These are phyloP conservation scores for Thelonectria discophora DNA, from an alignment of 2,329 filamentous ascomycete species.

Conservation along the genomic window DNA sequence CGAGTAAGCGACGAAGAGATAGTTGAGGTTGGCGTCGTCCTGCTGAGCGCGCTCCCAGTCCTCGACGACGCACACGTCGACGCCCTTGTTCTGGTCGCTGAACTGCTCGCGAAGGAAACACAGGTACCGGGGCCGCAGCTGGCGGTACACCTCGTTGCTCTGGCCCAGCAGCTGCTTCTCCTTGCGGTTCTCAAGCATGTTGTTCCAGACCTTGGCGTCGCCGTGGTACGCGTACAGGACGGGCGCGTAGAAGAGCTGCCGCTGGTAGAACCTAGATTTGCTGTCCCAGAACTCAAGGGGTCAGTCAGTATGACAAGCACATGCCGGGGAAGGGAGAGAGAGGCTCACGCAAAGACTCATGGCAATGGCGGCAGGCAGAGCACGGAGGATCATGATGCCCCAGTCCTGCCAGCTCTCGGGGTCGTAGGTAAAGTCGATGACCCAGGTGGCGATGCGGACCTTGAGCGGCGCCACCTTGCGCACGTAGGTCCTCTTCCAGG, in stretches of 20 bases:
- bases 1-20: conserved; percentile 42
- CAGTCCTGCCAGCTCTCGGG: conserved; percentile 40
- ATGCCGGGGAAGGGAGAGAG: no score
- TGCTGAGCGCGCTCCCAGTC: conserved; percentile 39
- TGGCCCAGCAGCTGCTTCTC: conserved; percentile 33
- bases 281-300: conserved; percentile 37
- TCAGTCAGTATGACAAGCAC: conserved; percentile 3
- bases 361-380: conserved; percentile 38
- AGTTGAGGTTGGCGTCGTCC: conserved; percentile 31
- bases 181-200: conserved; percentile 40
- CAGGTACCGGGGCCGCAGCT: conserved; percentile 37
- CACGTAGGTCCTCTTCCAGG: conserved; percentile 42
- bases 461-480: conserved; percentile 40
- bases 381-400: conserved; percentile 38
- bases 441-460: conserved; percentile 41
- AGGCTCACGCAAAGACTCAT: conserved; percentile 38
- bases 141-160: conserved; percentile 37
- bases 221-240: conserved; percentile 39
- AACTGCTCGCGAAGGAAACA: conserved; percentile 39
- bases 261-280: conserved; percentile 22
- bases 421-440: conserved; percentile 41
- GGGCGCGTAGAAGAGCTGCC: conserved; percentile 36
- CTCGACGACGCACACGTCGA: conserved; percentile 36
- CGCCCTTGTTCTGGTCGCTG: conserved; percentile 35
- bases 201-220: conserved; percentile 41